Evolutionary conservation across 495 filamentous ascomycete genomes (phyloP).

Genomic region (Pseudoneurospora amorphoporcata): DNA sequence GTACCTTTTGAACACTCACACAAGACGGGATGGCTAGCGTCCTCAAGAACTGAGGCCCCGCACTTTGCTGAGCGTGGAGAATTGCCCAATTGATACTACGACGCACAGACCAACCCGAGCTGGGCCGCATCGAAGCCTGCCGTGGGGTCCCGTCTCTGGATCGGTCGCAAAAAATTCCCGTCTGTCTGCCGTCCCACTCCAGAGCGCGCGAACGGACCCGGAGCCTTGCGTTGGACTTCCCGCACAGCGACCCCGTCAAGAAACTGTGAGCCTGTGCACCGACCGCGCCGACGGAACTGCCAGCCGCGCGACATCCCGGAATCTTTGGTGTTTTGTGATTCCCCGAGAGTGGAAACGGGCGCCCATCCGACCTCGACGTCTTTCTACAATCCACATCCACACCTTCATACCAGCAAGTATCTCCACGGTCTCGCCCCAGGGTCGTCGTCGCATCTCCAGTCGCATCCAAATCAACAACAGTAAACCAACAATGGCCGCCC

Average conservation of each 20-base stretch:
- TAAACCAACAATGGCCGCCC: conserved; percentile 15
- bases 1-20: neutral
- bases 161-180: neutral
- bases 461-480: neutral
- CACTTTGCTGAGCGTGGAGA: neutral
- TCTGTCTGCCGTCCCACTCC: neutral
- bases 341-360: neutral
- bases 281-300: neutral
- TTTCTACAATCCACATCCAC: neutral
- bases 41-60: neutral
- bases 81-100: neutral
- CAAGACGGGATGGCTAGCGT: neutral
- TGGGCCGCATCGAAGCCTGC: neutral
- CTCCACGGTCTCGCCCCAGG: neutral
- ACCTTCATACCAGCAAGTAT: neutral
- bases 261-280: neutral
- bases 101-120: neutral
- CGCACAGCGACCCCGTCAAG: neutral
- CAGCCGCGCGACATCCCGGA: neutral
- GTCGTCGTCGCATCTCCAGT: neutral
- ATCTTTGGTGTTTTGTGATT: neutral
- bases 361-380: neutral
- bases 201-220: neutral
- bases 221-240: neutral
- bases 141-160: neutral